phyloP scores from a whole-genome alignment of 805 yeast species.

The Priceomyces haplophilus region DNA sequence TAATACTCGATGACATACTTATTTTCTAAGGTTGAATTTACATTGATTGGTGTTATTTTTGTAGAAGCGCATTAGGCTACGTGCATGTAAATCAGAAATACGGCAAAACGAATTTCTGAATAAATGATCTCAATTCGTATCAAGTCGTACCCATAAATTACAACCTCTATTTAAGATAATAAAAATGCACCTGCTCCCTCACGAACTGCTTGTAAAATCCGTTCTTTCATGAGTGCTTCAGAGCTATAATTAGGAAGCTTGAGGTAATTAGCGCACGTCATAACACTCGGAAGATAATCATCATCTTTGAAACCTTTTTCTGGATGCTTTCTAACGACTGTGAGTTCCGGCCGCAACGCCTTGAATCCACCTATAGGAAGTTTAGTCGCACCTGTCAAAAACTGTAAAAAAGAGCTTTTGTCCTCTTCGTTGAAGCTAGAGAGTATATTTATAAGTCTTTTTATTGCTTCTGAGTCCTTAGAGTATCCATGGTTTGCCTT shows the following conservation, averaged over 20 bases:
- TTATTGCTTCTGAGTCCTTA: conserved; percentile 62
- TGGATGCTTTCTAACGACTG: conserved; percentile 81
- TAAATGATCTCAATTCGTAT: too few species aligned
- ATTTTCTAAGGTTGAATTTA: background rate
- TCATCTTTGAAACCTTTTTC: conserved; percentile 70
- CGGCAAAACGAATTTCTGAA: too few species aligned
- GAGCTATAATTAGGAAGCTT: conserved; percentile 81
- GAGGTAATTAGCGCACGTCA: conserved; percentile 96
- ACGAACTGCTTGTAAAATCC: conserved; percentile 65
- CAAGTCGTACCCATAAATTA: too few species aligned
- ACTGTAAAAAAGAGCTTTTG: conserved; percentile 74
- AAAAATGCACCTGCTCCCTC: conserved; percentile 91
- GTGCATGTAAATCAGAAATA: too few species aligned
- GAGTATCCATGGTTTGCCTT: conserved; percentile 90
- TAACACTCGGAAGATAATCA: conserved; percentile 89
- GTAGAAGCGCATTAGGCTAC: too few species aligned
- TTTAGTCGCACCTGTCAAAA: conserved; percentile 89
- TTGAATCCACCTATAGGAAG: conserved; percentile 93
- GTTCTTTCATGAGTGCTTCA: conserved; percentile 53
- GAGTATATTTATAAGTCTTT: conserved; percentile 60
- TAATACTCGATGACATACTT: conserved; percentile 18
- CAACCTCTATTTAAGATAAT: conserved; percentile 44
- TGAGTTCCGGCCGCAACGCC: conserved; percentile 73
- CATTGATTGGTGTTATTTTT: too few species aligned
- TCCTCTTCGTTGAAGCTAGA: conserved; percentile 50